Conservation (phyloP, 148 eudicot species). For the Nyssa sinensis region DNA sequence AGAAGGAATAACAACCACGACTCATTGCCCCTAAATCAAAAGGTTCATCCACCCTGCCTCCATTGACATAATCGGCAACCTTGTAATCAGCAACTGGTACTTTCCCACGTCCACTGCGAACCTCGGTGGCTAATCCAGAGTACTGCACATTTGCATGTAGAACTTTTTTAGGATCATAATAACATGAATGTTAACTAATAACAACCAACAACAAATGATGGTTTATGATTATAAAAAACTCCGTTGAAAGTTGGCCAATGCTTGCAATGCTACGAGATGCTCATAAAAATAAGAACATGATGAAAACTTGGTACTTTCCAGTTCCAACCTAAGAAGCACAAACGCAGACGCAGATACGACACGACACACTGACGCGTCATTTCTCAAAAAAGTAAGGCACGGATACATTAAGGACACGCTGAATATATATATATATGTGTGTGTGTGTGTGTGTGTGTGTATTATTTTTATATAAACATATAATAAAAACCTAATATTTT, state of each 20-base stretch:
- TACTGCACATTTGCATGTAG: slow-evolving; percentile 47
- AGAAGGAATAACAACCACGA: slow-evolving; percentile 91
- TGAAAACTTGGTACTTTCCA: background rate
- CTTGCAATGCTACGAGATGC: background rate
- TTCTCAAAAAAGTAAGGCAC: too few relatives aligned
- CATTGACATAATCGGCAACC: slow-evolving; percentile 60
- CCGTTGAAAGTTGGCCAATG: background rate
- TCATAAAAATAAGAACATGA: background rate
- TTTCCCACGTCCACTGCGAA: slow-evolving; percentile 88
- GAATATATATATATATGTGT: too few relatives aligned
- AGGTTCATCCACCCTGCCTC: slow-evolving; percentile 25
- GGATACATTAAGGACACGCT: too few relatives aligned
- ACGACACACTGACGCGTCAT: too few relatives aligned
- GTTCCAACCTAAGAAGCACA: background rate
- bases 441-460: too few relatives aligned
- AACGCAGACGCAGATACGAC: too few relatives aligned
- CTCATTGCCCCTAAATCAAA: slow-evolving; percentile 25
- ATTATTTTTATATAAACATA: too few relatives aligned
- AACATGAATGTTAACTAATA: background rate
- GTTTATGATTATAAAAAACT: background rate
- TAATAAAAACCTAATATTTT: too few relatives aligned
- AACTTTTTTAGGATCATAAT: background rate
- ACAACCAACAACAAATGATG: background rate
- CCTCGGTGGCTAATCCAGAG: slow-evolving; percentile 74
- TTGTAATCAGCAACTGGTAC: slow-evolving; percentile 98